Percentiles rank a stretch among this genome's conserved stretches.
Conservation (phyloP, 2,329 filamentous ascomycete species). For the Plenodomus lindquistii region DNA sequence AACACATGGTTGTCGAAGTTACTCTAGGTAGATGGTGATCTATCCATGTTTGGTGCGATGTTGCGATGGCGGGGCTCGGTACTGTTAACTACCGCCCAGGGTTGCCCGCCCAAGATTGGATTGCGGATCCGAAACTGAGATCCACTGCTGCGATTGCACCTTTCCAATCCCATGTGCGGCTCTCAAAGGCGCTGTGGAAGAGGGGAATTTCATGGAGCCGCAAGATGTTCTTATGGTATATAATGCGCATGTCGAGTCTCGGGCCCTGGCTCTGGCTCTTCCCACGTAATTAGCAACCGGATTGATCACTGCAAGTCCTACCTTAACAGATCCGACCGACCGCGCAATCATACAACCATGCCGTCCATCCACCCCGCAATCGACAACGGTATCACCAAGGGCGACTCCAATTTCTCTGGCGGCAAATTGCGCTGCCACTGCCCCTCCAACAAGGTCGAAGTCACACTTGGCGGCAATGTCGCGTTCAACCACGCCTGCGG, state of each 20-base stretch:
- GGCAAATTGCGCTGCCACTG: slow-evolving; percentile 68
- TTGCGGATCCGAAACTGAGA: neutral
- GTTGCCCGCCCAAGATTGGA: neutral
- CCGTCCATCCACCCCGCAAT: slow-evolving; percentile 63
- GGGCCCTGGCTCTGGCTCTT: neutral
- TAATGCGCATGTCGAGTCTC: neutral
- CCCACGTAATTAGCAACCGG: neutral
- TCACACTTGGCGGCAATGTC: slow-evolving; percentile 62
- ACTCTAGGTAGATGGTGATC: too few relatives aligned
- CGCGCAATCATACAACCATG: slow-evolving; percentile 21
- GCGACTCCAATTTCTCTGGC: slow-evolving; percentile 58
- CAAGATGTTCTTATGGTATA: neutral
- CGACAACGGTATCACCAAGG: slow-evolving; percentile 64
- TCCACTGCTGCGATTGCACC: neutral
- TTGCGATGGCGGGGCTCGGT: neutral
- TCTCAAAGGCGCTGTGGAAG: neutral
- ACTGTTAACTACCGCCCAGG: neutral
- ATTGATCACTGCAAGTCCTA: neutral
- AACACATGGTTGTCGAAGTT: too few relatives aligned
- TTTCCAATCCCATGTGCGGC: neutral
- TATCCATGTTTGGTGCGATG: neutral
- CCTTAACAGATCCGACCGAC: neutral
- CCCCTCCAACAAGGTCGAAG: slow-evolving; percentile 58
- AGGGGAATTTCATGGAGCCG: neutral
- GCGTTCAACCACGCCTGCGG: slow-evolving; percentile 72